Percentiles rank a stretch among this genome's conserved stretches.
Evolutionary conservation across 129 eudicot genomes (phyloP).

Genomic region (Arctium lappa): DNA sequence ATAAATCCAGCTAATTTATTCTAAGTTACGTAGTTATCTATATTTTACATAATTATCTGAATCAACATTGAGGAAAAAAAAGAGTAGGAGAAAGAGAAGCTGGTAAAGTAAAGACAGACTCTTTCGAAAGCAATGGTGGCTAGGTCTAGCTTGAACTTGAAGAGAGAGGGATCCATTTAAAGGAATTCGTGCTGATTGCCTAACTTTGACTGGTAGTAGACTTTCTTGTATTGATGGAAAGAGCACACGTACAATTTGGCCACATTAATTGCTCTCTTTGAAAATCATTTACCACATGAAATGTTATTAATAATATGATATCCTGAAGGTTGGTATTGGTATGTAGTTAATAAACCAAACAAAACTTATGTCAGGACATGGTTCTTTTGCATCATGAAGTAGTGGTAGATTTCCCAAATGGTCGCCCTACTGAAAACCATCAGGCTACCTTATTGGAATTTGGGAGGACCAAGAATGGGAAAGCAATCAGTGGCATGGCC

Average conservation of each 20-base stretch:
- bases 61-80: background rate
- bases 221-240: background rate
- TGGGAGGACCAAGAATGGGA: slow-evolving; percentile 59
- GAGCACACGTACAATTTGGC: background rate
- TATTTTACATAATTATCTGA: too few relatives aligned
- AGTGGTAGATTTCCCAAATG: slow-evolving; percentile 69
- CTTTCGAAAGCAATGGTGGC: too few relatives aligned
- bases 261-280: background rate
- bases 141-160: too few relatives aligned
- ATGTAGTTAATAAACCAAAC: background rate
- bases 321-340: background rate
- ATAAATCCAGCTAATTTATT: too few relatives aligned
- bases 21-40: too few relatives aligned
- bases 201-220: background rate
- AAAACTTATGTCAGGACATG: slow-evolving; percentile 64
- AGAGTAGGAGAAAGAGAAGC: background rate
- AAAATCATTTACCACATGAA: background rate
- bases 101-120: too few relatives aligned
- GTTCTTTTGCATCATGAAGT: slow-evolving; percentile 89
- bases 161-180: too few relatives aligned
- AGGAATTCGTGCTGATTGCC: too few relatives aligned
- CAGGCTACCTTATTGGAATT: slow-evolving; percentile 72
- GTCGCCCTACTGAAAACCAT: slow-evolving; percentile 52
- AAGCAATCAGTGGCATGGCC: slow-evolving; percentile 74
- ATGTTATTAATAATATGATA: slow-evolving; percentile 1